Evolutionary conservation across 305 asterid genomes (phyloP).

Genomic region (Fraxinus floribunda): DNA sequence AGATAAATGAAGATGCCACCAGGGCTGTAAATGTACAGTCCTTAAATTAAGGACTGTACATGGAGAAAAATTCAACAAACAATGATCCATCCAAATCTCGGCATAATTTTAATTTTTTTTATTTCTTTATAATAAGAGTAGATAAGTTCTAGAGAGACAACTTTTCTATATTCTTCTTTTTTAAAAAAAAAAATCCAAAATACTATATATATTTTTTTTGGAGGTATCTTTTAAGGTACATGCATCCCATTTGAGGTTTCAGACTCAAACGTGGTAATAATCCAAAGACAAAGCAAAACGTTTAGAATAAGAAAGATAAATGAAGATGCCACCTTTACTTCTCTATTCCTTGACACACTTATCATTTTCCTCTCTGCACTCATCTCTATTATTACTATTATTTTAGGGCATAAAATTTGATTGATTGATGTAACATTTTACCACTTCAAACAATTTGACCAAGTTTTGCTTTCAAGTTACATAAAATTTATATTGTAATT

Average conservation of each 20-base stretch:
- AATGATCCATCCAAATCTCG: not conserved
- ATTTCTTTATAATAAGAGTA: not conserved
- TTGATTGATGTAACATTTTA: not conserved
- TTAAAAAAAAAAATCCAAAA: too few relatives aligned
- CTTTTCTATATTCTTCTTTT: not conserved
- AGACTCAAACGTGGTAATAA: not conserved
- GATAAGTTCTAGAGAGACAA: not conserved
- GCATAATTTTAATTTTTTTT: not conserved
- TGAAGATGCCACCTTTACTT: not conserved
- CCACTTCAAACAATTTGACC: not conserved
- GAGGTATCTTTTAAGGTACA: not conserved
- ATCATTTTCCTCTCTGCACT: not conserved
- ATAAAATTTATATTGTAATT: too few relatives aligned
- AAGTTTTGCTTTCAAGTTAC: not conserved
- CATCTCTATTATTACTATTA: not conserved
- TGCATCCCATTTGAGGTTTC: not conserved
- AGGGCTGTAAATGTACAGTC: too few relatives aligned
- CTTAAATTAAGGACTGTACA: too few relatives aligned
- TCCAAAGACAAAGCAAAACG: not conserved
- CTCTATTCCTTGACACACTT: not conserved
- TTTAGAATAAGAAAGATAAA: not conserved
- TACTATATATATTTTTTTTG: too few relatives aligned
- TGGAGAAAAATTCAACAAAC: too few relatives aligned
- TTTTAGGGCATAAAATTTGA: not conserved
- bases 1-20: not conserved